Evolutionary conservation across 108 stramenopile species (phyloP).

Genomic region (Skeletonema potamos): DNA sequence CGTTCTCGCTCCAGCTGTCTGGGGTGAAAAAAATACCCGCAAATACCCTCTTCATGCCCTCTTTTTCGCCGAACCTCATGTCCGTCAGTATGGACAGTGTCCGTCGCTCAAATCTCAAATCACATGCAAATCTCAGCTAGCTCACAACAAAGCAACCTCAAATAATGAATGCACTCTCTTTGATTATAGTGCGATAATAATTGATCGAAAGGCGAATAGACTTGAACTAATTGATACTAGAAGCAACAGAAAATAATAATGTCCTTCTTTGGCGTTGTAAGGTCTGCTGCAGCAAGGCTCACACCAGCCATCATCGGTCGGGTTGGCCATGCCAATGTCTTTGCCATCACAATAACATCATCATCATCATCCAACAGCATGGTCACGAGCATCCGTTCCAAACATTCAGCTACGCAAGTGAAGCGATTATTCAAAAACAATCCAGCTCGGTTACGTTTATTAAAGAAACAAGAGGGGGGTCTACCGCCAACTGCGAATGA

Average conservation of each 20-base stretch:
- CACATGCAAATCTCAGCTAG: no score
- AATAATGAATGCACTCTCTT: no score
- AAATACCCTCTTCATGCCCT: no score
- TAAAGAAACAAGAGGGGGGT: slow-evolving; percentile 29
- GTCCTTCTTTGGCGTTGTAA: not conserved
- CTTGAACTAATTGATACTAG: not conserved
- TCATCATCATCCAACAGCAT: not conserved
- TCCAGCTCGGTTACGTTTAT: slow-evolving; percentile 64
- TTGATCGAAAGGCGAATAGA: not conserved
- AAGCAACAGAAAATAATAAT: no score
- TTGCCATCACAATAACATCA: slow-evolving; percentile 1
- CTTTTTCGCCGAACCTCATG: no score
- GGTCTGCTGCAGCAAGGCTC: not conserved
- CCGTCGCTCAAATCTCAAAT: no score
- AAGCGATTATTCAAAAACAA: slow-evolving; percentile 81
- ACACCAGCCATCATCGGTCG: not conserved
- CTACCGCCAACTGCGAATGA: not conserved
- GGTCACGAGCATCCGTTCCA: slow-evolving; percentile 33
- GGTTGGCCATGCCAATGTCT: not conserved
- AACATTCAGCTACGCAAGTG: slow-evolving; percentile 77
- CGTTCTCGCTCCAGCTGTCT: no score
- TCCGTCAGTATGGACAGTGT: no score
- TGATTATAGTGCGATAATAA: not conserved
- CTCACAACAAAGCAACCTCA: no score
- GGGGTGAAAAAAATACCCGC: no score